Evolutionary conservation across 164 flowering plant genomes (phyloP).

Genomic region (Kingdonia uniflora): DNA sequence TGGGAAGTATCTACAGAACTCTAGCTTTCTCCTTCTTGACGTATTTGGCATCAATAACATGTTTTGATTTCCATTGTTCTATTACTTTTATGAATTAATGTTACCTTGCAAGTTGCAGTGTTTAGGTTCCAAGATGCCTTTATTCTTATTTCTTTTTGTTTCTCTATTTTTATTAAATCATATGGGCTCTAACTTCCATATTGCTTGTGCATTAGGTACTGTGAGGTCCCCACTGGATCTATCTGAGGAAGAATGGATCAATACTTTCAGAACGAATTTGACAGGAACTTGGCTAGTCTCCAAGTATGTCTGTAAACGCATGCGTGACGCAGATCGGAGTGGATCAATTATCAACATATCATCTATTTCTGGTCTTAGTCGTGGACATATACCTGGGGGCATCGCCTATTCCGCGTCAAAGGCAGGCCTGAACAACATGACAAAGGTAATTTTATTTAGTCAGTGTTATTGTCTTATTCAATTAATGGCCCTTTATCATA

Average conservation of each 20-base stretch:
- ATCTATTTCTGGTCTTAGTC: slow-evolving; percentile 49
- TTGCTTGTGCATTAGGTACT: slow-evolving; percentile 19
- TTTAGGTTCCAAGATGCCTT: too few species aligned
- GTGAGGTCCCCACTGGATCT: slow-evolving; percentile 33
- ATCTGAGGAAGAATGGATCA: slow-evolving; percentile 63
- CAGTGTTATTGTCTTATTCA: too few species aligned
- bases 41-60: too few species aligned
- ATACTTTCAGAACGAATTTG: slow-evolving; percentile 32
- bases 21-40: too few species aligned
- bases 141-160: too few species aligned
- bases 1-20: too few species aligned
- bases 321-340: slow-evolving; percentile 34
- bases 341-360: slow-evolving; percentile 72
- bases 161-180: too few species aligned
- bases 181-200: too few species aligned
- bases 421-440: slow-evolving; percentile 38
- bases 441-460: slow-evolving; percentile 34
- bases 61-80: too few species aligned
- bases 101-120: too few species aligned
- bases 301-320: slow-evolving; percentile 36
- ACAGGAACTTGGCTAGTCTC: slow-evolving; percentile 71
- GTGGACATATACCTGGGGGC: slow-evolving; percentile 49
- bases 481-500: too few species aligned
- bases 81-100: too few species aligned
- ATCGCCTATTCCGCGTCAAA: slow-evolving; percentile 49